Evolutionary conservation across 768 basidiomycete species (phyloP), one percentile per base, ranked within the genome.

Genomic region (Termitomyces sp.): DNA sequence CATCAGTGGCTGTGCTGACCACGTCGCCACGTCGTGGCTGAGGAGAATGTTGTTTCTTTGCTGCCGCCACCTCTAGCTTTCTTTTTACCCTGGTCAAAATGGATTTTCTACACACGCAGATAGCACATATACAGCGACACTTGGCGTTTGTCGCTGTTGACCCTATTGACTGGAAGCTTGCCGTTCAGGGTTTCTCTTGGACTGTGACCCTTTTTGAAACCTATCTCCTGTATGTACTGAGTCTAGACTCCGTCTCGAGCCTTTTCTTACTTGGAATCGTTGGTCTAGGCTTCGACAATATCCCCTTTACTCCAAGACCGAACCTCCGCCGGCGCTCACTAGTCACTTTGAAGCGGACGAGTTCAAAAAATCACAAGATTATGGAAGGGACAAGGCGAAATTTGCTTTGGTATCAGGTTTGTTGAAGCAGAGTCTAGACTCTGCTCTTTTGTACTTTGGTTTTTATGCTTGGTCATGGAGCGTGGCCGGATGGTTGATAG

Each of bases 321-420:
- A 78, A 37, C 94, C 90, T 0, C 92, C 93, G 1, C 66, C 80
- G 2, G 84, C 82, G 3, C 80, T 97, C 3, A 84, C 81, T 3
- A 70, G 70, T 1, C 86, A 93, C 67, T 86, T 95, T 63, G 78
- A 80, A 16, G 67, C 72, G 10, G 82, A 86, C 2, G 85, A 84
- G 14, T 96, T 95, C 70, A 77, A 84, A 59, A 97, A 97, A 65
- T 94, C 93, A 0, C 96, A 99, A 69, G 73, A 79, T 41, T 99
- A 99, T 73, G 93, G 94, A 19, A 83, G 80, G 50, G 91, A 94
- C 79, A 97, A 97, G 73, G 90, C 94, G 11, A 81, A 81, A 64
- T 95, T 89, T 69, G 82, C 86, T 3, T 71, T 96, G 40, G 66
- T 91, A 63, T 84, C 88, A 0, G 84, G 86, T 1, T 61, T 94